Evolutionary conservation across 2,329 filamentous ascomycete species (phyloP).

Genomic region (Helicocarpus griseus): DNA sequence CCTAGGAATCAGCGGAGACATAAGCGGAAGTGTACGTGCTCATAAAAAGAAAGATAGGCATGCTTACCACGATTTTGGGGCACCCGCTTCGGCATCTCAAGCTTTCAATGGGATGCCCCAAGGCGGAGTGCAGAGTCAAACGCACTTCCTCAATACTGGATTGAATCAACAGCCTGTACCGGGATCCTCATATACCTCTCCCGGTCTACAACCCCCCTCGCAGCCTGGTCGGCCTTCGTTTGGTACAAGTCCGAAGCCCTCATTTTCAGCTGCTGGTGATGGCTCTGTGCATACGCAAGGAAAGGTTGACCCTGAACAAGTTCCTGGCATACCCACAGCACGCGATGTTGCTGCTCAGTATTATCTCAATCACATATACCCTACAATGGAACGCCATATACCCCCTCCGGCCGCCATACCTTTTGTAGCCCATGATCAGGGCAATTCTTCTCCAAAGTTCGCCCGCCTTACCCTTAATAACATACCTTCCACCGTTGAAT

Average conservation of each 20-base stretch:
- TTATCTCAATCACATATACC: slow-evolving; percentile 81
- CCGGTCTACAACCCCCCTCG: slow-evolving; percentile 29
- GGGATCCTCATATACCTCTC: slow-evolving; percentile 19
- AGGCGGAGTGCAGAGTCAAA: slow-evolving; percentile 38
- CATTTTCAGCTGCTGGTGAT: slow-evolving; percentile 35
- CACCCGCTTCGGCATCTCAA: slow-evolving; percentile 56
- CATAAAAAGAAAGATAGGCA: slow-evolving; percentile 89
- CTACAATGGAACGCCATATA: slow-evolving; percentile 88
- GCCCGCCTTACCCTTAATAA: slow-evolving; percentile 86
- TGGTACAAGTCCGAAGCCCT: slow-evolving; percentile 24
- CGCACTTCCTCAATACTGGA: slow-evolving; percentile 52
- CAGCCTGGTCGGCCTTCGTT: slow-evolving; percentile 25
- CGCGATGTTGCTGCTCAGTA: slow-evolving; percentile 74
- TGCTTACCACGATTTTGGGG: slow-evolving; percentile 79
- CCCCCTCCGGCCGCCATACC: slow-evolving; percentile 81
- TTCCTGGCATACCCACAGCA: slow-evolving; percentile 80
- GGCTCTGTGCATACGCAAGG: slow-evolving; percentile 57
- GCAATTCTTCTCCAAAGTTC: slow-evolving; percentile 91
- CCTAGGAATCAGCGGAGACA: slow-evolving; percentile 55
- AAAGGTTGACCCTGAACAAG: slow-evolving; percentile 79
- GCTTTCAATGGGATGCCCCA: slow-evolving; percentile 60
- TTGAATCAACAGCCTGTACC: slow-evolving; percentile 27
- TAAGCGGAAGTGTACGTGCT: slow-evolving; percentile 32
- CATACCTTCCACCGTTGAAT: slow-evolving; percentile 75
- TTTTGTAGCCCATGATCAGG: slow-evolving; percentile 91